Evolutionary conservation across 2,329 filamentous ascomycete species (phyloP), one percentile per base, ranked within the genome.

Genomic region (Penicillium crustosum): DNA sequence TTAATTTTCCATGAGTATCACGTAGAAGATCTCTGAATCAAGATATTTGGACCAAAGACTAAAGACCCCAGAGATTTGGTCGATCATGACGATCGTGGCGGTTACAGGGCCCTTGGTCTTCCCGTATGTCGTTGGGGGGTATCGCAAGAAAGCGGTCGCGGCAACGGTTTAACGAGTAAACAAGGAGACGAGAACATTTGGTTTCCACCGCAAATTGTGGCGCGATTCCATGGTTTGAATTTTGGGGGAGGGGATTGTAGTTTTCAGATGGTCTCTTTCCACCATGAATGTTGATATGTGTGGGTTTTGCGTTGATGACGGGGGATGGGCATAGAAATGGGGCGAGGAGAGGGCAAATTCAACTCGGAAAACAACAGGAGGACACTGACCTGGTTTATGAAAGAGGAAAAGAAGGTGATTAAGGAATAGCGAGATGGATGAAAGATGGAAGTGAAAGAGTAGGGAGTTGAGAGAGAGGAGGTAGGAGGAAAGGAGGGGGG

Each of bases 301-400:
- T 54, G 57, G 56, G 53, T 51, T 56, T 56, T 56, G 53, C 39
- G 53, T 23, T 55, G 39, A 59, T 49, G 57, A 58, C 61, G 56
- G 57, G 54, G 51, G 9, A 27, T 44, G 45, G 35, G 43, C 38
- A 36, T 29, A 48, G 48, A 42, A 52, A 56, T 17, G 45, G 39
- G 44, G 59, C 23, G 41, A 55, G 51, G 21, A 47, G 55, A 57
- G 17, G 35, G 42, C 17, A 57, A 52, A 57, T 55, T 61, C 29
- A 25, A 51, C 38, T 17, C 38, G 38, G 31, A 19, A 15, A 60
- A 44, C 39, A 39, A 52, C 53, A 44, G 38, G 57, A 13, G 31
- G 12, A 43, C 38, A 67, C 70, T 70, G 61, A 72, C 70, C 66
- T 71, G 61, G 49, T 58, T 62, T 63, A 48, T 48, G 54, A 51